Evolutionary conservation across 208 protist species (phyloP), one percentile per base, ranked within the genome.

Genomic region (Naegleria gruberi): DNA sequence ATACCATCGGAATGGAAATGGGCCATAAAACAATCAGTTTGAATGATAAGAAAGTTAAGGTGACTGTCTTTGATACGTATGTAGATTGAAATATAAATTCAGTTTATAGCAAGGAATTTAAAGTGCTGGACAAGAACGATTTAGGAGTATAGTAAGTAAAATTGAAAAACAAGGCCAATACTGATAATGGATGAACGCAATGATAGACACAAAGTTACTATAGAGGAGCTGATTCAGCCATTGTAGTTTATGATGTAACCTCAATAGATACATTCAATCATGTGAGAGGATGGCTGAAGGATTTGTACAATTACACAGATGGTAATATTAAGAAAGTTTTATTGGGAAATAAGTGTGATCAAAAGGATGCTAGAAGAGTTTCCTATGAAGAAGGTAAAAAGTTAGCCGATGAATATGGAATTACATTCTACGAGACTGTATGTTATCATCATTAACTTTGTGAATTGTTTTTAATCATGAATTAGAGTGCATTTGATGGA

Each of bases 171-270:
- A 55, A 55, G 46, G 8, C 5, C 5, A 55, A 55, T 55, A 55
- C 46, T 19, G 15, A 65, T 65, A 30, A 65, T 30, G 51, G 51
- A 15, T 15, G 46, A 37, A 6, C 65, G 1, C 1, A 77, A 77
- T 30, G 0, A 77, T 37, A 77, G 77, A 44, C 37, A 6, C 73
- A n/a, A 42, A 83, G n/a, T 83, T 83, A 83, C 44, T 83, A 83
- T 44, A 83, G 77, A 83, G 77, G 77, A 26, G 77, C 37, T 4
- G 77, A 83, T 44, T n/a, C 37, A 7, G 77, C 77, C 8, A 44
- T 83, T n/a, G 26, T 83, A n/a, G 77, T 83, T 44, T 83, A 83
- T 83, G 77, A 83, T 43, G 40, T 83, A 7, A 83, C 77, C 12
- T 19, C 10, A 23, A 23, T 41, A 23, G 40, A 83, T 44, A 44